A percentile compares a stretch with the other conserved stretches of the same genome.
Evolutionary conservation across 495 filamentous ascomycete genomes (phyloP).

Genomic region (Penicillium nucicola): DNA sequence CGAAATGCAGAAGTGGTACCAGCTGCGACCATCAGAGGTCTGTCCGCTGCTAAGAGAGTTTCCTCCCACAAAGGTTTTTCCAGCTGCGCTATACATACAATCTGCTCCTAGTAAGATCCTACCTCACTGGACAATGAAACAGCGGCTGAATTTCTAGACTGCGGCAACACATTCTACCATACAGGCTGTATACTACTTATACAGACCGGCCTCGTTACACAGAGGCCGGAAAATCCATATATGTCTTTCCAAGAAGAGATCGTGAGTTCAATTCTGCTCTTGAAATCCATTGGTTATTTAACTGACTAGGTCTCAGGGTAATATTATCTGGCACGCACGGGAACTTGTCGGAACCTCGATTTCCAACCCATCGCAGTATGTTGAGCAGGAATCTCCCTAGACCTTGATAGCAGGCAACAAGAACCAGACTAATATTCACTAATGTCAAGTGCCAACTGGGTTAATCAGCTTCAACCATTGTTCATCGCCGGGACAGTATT

Average conservation of each 20-base stretch:
- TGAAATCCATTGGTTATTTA: neutral
- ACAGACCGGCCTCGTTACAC: conserved; percentile 2
- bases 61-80: conserved; percentile 1
- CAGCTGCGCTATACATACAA: neutral
- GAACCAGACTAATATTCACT: neutral
- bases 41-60: conserved; percentile 6
- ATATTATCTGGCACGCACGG: conserved; percentile 9
- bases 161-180: conserved; percentile 14
- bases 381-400: neutral
- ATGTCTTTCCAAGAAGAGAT: too few species aligned
- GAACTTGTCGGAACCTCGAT: conserved; percentile 8
- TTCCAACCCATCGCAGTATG: conserved; percentile 11
- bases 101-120: conserved; percentile 8
- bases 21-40: conserved; percentile 4
- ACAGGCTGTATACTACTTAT: conserved; percentile 10
- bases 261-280: too few species aligned
- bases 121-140: neutral
- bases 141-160: conserved; percentile 3
- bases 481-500: conserved; percentile 7
- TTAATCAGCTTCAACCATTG: conserved; percentile 11
- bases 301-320: neutral
- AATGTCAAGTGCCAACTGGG: conserved; percentile 11
- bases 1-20: conserved; percentile 8
- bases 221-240: neutral
- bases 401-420: neutral